Evolutionary conservation across 78 protist species (phyloP).

Genomic region (Anaeramoeba ignava): DNA sequence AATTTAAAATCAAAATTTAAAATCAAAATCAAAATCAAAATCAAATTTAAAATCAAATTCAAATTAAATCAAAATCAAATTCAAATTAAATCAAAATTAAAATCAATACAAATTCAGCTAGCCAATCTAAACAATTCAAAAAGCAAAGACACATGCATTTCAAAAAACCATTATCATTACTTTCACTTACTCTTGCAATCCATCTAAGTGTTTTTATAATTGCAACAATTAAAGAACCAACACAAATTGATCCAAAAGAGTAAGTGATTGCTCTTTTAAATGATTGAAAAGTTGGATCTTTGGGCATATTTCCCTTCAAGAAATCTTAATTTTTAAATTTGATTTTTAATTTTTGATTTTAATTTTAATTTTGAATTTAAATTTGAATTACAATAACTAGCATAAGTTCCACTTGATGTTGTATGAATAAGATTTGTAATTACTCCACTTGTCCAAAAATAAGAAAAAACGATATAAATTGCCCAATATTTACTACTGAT

Average conservation of each 20-base stretch:
- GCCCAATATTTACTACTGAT: too few species aligned
- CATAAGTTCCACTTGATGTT: slow-evolving; percentile 37
- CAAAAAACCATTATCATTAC: slow-evolving; percentile 9
- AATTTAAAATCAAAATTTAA: too few species aligned
- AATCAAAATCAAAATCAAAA: too few species aligned
- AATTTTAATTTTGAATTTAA: too few species aligned
- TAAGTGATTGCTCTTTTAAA: slow-evolving; percentile 35
- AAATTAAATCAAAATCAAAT: too few species aligned
- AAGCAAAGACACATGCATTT: slow-evolving; percentile 12
- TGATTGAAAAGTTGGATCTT: slow-evolving; percentile 20
- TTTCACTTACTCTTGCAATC: slow-evolving; percentile 1
- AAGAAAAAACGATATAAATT: too few species aligned
- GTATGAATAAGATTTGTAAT: slow-evolving; percentile 50
- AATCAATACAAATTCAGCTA: slow-evolving; percentile 29
- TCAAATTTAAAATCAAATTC: too few species aligned
- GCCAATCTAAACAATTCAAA: slow-evolving; percentile 26
- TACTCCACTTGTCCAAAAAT: slow-evolving; percentile 49
- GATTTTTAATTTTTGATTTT: too few species aligned
- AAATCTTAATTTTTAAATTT: too few species aligned
- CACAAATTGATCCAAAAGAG: slow-evolving; percentile 52
- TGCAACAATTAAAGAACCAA: slow-evolving; percentile 49
- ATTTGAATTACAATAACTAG: slow-evolving; percentile 54
- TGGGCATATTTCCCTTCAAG: slow-evolving; percentile 21
- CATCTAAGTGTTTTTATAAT: slow-evolving; percentile 29
- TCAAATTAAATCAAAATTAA: too few species aligned